Evolutionary conservation across 495 filamentous ascomycete species (phyloP).

Genomic region (Xylaria venustula): DNA sequence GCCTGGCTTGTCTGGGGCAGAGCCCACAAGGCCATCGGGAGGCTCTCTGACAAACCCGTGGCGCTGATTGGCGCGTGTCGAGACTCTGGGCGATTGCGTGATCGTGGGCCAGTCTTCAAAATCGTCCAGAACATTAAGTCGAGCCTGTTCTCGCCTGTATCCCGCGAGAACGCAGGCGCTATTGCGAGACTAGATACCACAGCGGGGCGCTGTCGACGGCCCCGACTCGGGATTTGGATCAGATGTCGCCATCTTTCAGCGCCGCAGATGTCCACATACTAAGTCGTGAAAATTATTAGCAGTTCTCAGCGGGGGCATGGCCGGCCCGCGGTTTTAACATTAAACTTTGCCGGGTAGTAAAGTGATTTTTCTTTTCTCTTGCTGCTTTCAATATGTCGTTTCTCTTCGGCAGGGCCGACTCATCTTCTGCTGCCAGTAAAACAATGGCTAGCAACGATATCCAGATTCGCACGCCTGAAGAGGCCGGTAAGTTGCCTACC

Average conservation of each 20-base stretch:
- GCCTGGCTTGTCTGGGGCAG: neutral
- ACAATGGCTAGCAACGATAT: conserved; percentile 31
- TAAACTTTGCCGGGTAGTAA: neutral
- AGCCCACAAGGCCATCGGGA: conserved; percentile 14
- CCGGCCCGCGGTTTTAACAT: conserved; percentile 3
- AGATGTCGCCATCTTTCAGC: conserved; percentile 17
- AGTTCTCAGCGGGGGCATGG: neutral
- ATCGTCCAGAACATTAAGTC: neutral
- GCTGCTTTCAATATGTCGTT: conserved; percentile 28
- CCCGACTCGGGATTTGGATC: conserved; percentile 14
- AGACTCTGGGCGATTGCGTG: conserved; percentile 32
- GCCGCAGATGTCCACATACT: conserved; percentile 11
- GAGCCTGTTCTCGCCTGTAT: conserved; percentile 7
- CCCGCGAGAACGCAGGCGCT: conserved; percentile 10
- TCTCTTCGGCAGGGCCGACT: conserved; percentile 31
- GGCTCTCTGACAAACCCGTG: conserved; percentile 31
- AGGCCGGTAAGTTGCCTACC: conserved; percentile 28
- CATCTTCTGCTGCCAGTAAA: conserved; percentile 29
- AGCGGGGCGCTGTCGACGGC: conserved; percentile 7
- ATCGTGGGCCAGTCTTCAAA: conserved; percentile 20
- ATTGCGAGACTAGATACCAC: conserved; percentile 7
- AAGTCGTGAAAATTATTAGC: conserved; percentile 13
- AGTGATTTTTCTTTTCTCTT: neutral
- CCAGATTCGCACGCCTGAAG: conserved; percentile 32
- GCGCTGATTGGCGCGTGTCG: conserved; percentile 25